phyloP scores from a whole-genome alignment of 2,329 filamentous ascomycete species.

The Colletotrichum destructivum region DNA sequence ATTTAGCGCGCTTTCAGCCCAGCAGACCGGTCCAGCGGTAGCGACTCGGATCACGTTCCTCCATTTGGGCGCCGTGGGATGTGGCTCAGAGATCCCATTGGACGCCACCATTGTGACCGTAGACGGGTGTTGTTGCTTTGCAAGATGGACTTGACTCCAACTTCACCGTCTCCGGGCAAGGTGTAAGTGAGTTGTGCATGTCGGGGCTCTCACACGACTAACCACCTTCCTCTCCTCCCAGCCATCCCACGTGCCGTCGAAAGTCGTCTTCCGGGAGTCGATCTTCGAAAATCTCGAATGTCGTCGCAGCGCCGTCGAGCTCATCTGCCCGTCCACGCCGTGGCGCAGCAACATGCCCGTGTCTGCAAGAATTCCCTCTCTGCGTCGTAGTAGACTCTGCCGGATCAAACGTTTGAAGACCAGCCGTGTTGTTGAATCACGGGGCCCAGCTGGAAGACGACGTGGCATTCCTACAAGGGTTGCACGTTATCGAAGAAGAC shows the following conservation, averaged over 20 bases:
- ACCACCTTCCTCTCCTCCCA: not conserved
- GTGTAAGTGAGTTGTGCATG: not conserved
- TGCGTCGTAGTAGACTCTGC: too few species aligned
- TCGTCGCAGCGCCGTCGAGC: too few species aligned
- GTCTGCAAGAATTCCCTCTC: too few species aligned
- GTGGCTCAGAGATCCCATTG: not conserved
- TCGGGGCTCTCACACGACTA: not conserved
- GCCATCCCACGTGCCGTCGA: not conserved
- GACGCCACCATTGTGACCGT: not conserved
- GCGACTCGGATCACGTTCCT: conserved; percentile 8
- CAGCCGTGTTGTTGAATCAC: too few species aligned
- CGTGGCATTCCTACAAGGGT: too few species aligned
- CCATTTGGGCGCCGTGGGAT: not conserved
- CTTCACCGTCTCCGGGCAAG: not conserved
- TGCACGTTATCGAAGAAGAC: too few species aligned
- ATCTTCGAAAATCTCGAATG: too few species aligned
- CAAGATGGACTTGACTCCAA: not conserved
- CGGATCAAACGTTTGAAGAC: too few species aligned
- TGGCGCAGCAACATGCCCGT: too few species aligned
- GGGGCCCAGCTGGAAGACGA: too few species aligned
- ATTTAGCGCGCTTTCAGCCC: conserved; percentile 2
- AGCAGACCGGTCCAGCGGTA: not conserved
- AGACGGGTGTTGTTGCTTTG: not conserved
- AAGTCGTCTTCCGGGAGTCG: too few species aligned
- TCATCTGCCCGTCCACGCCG: too few species aligned